A percentile compares a stretch with the other conserved stretches of the same genome.
Evolutionary conservation across 352 stramenopile species (phyloP).

Genomic region (Pythium scleroteichum): DNA sequence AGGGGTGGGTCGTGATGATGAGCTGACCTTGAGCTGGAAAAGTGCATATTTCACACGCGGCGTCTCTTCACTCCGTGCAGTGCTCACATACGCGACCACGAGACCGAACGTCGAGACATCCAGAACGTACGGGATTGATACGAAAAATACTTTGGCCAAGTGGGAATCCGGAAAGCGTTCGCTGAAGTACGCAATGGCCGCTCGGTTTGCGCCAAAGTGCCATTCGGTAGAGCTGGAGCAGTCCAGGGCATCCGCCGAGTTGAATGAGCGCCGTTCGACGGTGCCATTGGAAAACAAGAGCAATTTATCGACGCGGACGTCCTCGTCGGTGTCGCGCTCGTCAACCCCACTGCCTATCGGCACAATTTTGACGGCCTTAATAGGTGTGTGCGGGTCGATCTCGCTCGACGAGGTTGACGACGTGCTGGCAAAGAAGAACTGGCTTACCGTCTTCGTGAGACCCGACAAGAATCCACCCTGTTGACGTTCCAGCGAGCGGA

Average conservation of each 20-base stretch:
- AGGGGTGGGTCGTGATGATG: slow-evolving; percentile 26
- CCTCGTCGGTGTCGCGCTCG: slow-evolving; percentile 15
- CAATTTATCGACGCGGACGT: slow-evolving; percentile 58
- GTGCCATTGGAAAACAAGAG: slow-evolving; percentile 68
- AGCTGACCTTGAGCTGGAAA: slow-evolving; percentile 58
- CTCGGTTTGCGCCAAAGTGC: slow-evolving; percentile 59
- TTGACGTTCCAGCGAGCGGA: slow-evolving; percentile 72
- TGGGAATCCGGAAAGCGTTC: slow-evolving; percentile 60
- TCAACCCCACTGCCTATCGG: slow-evolving; percentile 30
- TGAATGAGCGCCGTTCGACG: slow-evolving; percentile 74
- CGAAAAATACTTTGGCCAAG: slow-evolving; percentile 60
- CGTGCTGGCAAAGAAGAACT: slow-evolving; percentile 71
- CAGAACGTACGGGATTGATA: slow-evolving; percentile 64
- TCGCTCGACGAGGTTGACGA: slow-evolving; percentile 26
- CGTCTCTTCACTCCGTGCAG: slow-evolving; percentile 35
- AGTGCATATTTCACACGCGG: slow-evolving; percentile 67
- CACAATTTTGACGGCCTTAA: slow-evolving; percentile 56
- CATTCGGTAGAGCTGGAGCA: slow-evolving; percentile 53
- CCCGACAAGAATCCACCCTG: slow-evolving; percentile 65
- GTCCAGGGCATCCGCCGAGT: slow-evolving; percentile 60
- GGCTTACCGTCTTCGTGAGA: slow-evolving; percentile 70
- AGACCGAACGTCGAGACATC: slow-evolving; percentile 55
- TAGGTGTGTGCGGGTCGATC: slow-evolving; percentile 53
- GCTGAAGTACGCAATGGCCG: slow-evolving; percentile 73
- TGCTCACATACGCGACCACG: slow-evolving; percentile 71